Base-by-base conservation (phyloP, 768 basidiomycete genomes). In the Mycena filopes region DNA sequence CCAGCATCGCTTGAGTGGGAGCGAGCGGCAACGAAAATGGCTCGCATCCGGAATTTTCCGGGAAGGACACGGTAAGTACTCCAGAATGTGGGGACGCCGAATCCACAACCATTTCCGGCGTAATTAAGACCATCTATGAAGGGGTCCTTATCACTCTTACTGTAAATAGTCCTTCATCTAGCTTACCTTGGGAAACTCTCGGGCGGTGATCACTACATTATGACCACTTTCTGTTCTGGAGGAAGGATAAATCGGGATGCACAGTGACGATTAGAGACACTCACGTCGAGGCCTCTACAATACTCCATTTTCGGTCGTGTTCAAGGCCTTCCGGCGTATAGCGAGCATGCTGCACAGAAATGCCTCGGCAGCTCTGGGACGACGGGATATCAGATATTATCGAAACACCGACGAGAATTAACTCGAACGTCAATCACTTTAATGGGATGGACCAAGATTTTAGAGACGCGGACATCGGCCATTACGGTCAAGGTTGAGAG, bases 221-320 rank as follows among this genome's bases (percentile, higher is more conserved):
- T 80, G 85, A 89, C 86, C 91, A 92, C 74, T 78, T 81, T 66
- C 92, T 83, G 71, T 94, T 92, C 72, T 89, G 81, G 66, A n/a
- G 25, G 1, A 28, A 43, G 38, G 54, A 51, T 70, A 40, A 25
- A 54, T 49, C 56, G 18, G 23, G 45, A 36, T 42, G 29, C 38
- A 49, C 36, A 20, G 31, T 9, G 26, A 28, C 25, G 23, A 43
- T 49, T n/a, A n/a, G n/a, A 21, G 28, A 42, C 63, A 74, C 79
- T 47, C 60, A 90, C 92, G 82, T 92, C 87, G 4, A 94, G 75
- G 28, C n/a, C n/a, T n/a, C n/a, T n/a, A n/a, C n/a, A n/a, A n/a
- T n/a, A n/a, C n/a, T n/a, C n/a, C n/a, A n/a, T n/a, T n/a, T n/a
- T n/a, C n/a, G n/a, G n/a, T n/a, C n/a, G n/a, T n/a, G n/a, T n/a